These are phyloP conservation scores for Thermothielavioides terrestris DNA, from an alignment of 495 filamentous ascomycete species.

Conservation along the genomic window DNA sequence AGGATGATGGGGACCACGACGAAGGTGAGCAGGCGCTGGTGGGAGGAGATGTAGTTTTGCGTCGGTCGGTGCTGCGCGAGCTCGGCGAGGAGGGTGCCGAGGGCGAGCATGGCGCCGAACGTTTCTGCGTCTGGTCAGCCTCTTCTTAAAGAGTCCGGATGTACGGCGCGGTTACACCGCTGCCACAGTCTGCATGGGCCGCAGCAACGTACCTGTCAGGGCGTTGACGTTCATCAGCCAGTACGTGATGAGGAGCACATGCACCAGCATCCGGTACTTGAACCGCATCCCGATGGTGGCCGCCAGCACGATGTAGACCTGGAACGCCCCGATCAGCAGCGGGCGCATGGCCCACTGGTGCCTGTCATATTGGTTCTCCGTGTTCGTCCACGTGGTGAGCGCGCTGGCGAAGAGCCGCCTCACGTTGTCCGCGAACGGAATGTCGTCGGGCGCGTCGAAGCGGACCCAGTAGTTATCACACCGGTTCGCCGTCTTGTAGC, in stretches of 20 bases:
- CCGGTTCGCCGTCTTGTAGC: conserved; percentile 45
- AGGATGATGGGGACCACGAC: conserved; percentile 40
- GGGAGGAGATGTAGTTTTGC: conserved; percentile 41
- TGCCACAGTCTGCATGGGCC: background rate
- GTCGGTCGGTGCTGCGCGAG: conserved; percentile 46
- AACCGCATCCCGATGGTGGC: conserved; percentile 51
- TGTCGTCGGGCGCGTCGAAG: conserved; percentile 36
- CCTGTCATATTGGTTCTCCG: conserved; percentile 51
- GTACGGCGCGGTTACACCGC: background rate
- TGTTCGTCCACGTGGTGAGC: conserved; percentile 49
- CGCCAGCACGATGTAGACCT: conserved; percentile 50
- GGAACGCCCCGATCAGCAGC: conserved; percentile 52
- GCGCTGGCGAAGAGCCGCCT: conserved; percentile 37
- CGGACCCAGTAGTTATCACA: conserved; percentile 54
- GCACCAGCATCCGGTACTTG: conserved; percentile 46
- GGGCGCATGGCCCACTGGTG: conserved; percentile 60
- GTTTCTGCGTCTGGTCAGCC: conserved; percentile 34
- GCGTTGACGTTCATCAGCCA: conserved; percentile 39
- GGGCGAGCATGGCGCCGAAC: conserved; percentile 51
- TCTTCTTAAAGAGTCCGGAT: background rate
- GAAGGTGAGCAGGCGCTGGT: conserved; percentile 38
- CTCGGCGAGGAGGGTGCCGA: conserved; percentile 55
- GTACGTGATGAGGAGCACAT: conserved; percentile 43
- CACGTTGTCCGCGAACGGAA: conserved; percentile 28
- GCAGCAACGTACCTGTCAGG: conserved; percentile 21